Evolutionary conservation across 139 green algal species (phyloP), one percentile per base, ranked within the genome.

Genomic region (Closterium sp.): DNA sequence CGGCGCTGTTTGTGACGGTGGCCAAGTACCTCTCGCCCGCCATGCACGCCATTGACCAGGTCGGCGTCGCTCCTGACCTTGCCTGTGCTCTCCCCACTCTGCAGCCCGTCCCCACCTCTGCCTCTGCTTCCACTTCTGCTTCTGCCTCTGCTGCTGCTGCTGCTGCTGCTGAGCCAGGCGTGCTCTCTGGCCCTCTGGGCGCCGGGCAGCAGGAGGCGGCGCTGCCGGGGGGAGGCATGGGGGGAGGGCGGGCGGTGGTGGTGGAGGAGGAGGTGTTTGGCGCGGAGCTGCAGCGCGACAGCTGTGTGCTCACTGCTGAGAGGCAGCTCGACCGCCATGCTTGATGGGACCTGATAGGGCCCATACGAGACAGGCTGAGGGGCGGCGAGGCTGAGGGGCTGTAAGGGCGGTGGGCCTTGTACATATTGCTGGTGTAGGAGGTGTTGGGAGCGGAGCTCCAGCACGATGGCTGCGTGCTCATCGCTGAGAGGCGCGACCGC

Each of bases 1-100:
- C 96, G 10, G 98, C 97, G 2, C 94, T 99, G 79, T 99, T 99
- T 93, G 97, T 99, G 27, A 99, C 98, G 1, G 96, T 97, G 9
- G 96, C 96, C 45, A 97, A 97, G 91, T 96, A 95, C 89, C 85
- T 91, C 0, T 95, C 92, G 85, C 95, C 93, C 1, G 28, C 70
- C 22, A 87, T 93, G 29, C 31, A 91, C 31, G 32, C 31, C 11
- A 94, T 95, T 21, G 91, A 96, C 86, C 73, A 92, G 42, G 93
- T 97, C 27, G 96, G 96, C 29, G 84, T 97, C 79, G 45, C 90
- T 70, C 95, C 96, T 13, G 95, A 97, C 85, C 24, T 90, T 3
- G 27, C 38, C 62, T 93, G 90, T 31, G 32, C 89, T n/a, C 22
- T 89, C 32, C 86, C 84, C 31, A 31, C 34, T 30, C 22, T 31